Conservation (phyloP, 2,329 filamentous ascomycete species). For the Microsporum ferrugineum region DNA sequence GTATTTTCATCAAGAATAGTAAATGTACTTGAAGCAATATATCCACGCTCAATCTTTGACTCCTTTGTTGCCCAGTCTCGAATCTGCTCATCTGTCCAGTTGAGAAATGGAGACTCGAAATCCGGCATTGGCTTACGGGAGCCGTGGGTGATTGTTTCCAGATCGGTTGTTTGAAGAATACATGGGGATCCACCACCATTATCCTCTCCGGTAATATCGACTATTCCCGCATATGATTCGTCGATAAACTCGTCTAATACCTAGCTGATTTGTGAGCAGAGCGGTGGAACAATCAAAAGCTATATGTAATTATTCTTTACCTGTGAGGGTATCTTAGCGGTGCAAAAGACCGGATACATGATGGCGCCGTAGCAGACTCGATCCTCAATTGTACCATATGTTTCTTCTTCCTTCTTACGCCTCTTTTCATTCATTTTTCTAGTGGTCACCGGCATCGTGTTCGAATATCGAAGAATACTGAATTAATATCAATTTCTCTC, state of each 20-base stretch:
- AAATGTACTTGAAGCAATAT: background rate
- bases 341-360: constrained; percentile 7
- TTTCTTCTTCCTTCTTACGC: background rate
- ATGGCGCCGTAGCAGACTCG: background rate
- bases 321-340: constrained; percentile 2
- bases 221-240: constrained; percentile 1
- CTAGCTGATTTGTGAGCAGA: constrained; percentile 4
- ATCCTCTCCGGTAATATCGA: background rate
- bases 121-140: constrained; percentile 8
- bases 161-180: constrained; percentile 5
- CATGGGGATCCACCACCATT: background rate
- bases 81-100: background rate
- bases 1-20: background rate
- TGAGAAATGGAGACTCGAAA: constrained; percentile 6
- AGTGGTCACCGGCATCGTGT: background rate
- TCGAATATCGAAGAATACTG: background rate
- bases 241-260: constrained; percentile 10
- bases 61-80: background rate
- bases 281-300: background rate
- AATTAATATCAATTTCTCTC: background rate
- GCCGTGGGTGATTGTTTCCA: constrained; percentile 9
- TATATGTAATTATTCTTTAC: background rate
- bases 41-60: background rate
- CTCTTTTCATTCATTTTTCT: background rate
- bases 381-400: background rate